Percentiles rank a stretch among this genome's conserved stretches.
Conservation (phyloP, 2,329 filamentous ascomycete genomes). For the Geosmithia putterillii region DNA sequence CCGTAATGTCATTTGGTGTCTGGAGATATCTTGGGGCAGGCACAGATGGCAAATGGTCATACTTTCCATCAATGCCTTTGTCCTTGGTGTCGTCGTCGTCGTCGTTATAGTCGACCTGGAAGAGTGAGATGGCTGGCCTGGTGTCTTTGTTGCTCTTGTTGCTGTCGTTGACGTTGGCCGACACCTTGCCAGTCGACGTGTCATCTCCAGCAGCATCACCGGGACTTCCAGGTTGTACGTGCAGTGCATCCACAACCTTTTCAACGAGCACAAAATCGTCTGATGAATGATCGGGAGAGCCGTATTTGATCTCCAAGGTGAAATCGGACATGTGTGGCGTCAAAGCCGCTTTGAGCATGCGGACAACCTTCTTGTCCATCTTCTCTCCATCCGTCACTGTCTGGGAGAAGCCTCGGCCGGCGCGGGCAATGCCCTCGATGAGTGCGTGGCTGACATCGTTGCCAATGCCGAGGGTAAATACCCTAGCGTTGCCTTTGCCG, state of each 20-base stretch:
- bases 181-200: neutral
- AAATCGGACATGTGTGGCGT: conserved; percentile 55
- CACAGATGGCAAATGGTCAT: conserved; percentile 39
- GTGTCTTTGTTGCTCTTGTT: conserved; percentile 5
- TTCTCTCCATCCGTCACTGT: conserved; percentile 49
- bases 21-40: conserved; percentile 46
- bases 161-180: neutral
- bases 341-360: conserved; percentile 62
- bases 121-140: conserved; percentile 43
- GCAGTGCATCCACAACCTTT: conserved; percentile 35
- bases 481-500: conserved; percentile 29
- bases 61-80: conserved; percentile 18
- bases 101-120: conserved; percentile 32
- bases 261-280: conserved; percentile 51
- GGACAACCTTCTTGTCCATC: conserved; percentile 55
- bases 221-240: conserved; percentile 4
- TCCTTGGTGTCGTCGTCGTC: conserved; percentile 14
- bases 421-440: conserved; percentile 40
- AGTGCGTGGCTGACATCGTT: conserved; percentile 34
- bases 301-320: conserved; percentile 49
- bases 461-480: conserved; percentile 46
- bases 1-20: conserved; percentile 48
- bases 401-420: conserved; percentile 48
- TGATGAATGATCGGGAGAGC: too few relatives aligned
- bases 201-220: neutral